Percentiles rank a stretch among this genome's conserved stretches.
Conservation (phyloP, 2,329 filamentous ascomycete genomes). For the Xylaria sp. region DNA sequence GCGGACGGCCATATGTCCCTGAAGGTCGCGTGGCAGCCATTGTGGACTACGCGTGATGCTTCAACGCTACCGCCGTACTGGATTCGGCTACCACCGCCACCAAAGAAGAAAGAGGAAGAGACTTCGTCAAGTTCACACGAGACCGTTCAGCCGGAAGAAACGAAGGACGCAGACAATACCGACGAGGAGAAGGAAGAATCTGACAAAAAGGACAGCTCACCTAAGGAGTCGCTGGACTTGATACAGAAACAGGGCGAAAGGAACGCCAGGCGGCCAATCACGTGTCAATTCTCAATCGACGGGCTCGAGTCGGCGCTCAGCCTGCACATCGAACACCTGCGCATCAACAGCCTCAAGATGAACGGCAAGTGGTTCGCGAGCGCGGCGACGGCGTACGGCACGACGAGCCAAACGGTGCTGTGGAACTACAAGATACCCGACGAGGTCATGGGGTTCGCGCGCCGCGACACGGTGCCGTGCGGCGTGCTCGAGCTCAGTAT, state of each 20-base stretch:
- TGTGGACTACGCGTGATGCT: constrained; percentile 64
- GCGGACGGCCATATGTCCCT: constrained; percentile 70
- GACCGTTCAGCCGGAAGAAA: constrained; percentile 9
- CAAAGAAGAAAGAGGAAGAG: constrained; percentile 35
- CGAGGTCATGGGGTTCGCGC: constrained; percentile 61
- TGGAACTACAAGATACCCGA: constrained; percentile 71
- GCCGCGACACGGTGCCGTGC: constrained; percentile 66
- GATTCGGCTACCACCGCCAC: constrained; percentile 61
- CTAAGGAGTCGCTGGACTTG: constrained; percentile 52
- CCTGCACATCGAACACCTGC: constrained; percentile 61
- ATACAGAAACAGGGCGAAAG: constrained; percentile 49
- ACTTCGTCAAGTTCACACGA: constrained; percentile 32
- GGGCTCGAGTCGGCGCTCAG: constrained; percentile 60
- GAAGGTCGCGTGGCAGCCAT: constrained; percentile 65
- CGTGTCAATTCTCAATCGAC: constrained; percentile 61
- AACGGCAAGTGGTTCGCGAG: constrained; percentile 68
- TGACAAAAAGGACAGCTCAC: constrained; percentile 32
- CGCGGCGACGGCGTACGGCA: constrained; percentile 66
- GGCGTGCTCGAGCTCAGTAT: constrained; percentile 64
- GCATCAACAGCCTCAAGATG: constrained; percentile 49
- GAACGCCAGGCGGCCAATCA: constrained; percentile 51
- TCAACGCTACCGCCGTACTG: constrained; percentile 69
- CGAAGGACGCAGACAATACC: constrained; percentile 10
- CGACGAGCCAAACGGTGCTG: constrained; percentile 64
- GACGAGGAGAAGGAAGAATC: constrained; percentile 8